Base-by-base conservation (phyloP, 2,329 filamentous ascomycete genomes). In the Leptodontidium sp. region DNA sequence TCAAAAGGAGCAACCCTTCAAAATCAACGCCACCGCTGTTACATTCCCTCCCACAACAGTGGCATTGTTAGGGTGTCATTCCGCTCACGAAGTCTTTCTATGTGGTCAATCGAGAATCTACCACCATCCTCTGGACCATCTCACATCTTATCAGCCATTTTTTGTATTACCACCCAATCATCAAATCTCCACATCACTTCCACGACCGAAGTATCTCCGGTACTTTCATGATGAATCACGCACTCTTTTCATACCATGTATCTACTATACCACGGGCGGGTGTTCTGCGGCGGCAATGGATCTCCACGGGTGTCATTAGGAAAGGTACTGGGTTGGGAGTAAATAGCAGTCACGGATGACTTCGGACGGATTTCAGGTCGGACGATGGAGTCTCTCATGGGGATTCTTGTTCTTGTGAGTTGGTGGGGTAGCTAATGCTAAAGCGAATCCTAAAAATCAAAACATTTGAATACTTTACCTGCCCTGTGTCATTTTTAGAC, bases 201-300 rank as follows among this genome's bases (percentile, higher is more conserved):
- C 29, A 55, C 52, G 29, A 35, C 29, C 29, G 15, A 17, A 32
- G 29, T 32, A 32, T 32, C 35, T 55, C 14, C 14, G 14, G 29
- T 17, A 8, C 17, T 35, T 35, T 15, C 21, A 35, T n/a, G 26
- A 35, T 12, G 14, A 32, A 4, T 15, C 15, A 55, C 29, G 14
- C 5, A 17, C 1, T 17, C 38, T 11, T 55, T n/a, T n/a, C 14
- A 24, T n/a, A 17, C n/a, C 14, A 24, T 59, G 35, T 59, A 59
- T 9, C 38, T n/a, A 43, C 17, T 40, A 59, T 59, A 59, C 55
- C 55, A 17, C n/a, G 55, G 35, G 35, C 26, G 29, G 52, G 29
- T 55, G 29, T 35, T 55, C 29, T 55, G 52, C 15, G 29, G 17
- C 15, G 52, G 26, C 35, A 7, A 35, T 55, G 29, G 24, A 21